Evolutionary conservation across 345 rosid genomes (phyloP), one percentile per base, ranked within the genome.

Genomic region (Linum trigynum): DNA sequence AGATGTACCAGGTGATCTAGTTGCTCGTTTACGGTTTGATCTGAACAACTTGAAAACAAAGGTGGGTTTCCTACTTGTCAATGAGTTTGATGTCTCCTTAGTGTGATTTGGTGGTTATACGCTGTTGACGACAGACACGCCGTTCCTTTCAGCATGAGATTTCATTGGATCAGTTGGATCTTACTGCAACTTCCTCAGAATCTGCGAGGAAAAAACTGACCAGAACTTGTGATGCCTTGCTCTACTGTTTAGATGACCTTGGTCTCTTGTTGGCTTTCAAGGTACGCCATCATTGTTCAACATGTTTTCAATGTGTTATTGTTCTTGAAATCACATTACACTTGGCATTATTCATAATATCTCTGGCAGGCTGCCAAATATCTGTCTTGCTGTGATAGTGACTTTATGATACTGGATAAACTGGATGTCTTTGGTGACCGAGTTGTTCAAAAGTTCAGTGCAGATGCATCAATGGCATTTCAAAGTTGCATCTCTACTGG

Each of bases 241-340:
- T 76, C 32, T 83, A 74, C 74, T 94, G 99, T 75, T 70, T 86
- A 75, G 78, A 72, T 15, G 85, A 88, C 15, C 91, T 88, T 14
- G 99, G 99, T 16, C 75, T 82, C 62, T 88, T 82, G 89, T 72
- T 85, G 76, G 92, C 99, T 39, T 76, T 45, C 32, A 88, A 88
- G 99, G 98, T 92, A 76, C 35, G 37, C 60, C 37, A 68, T 64
- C 57, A 35, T n/a, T 62, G 10, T 64, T 9, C 3, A 17, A 12
- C 38, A 36, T 45, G 10, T 57, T 55, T 55, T 3, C 35, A 65
- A 58, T 6, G 35, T 57, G 39, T 65, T 32, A 32, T 45, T 35
- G 39, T 61, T 61, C 36, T 50, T 64, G 39, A 39, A 55, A 8
- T 58, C 39, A 0, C 14, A 75, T 57, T 41, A 42, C 38, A 61